A percentile compares a stretch with the other conserved stretches of the same genome.
phyloP scores from a whole-genome alignment of 2,329 filamentous ascomycete species.

The Verticillium dahliae region DNA sequence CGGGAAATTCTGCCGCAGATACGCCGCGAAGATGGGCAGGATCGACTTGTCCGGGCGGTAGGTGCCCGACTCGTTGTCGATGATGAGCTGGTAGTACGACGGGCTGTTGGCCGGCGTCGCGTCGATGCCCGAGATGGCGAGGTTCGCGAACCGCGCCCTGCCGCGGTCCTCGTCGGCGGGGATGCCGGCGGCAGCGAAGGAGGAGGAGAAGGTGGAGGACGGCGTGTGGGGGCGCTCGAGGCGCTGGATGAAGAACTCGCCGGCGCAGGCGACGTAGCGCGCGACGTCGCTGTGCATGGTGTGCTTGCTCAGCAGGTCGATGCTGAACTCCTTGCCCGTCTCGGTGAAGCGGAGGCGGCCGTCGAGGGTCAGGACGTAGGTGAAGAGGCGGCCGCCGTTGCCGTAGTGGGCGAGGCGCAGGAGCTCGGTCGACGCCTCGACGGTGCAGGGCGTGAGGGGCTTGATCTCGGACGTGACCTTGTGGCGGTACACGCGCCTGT shows the following conservation, averaged over 20 bases:
- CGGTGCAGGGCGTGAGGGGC: slow-evolving; percentile 55
- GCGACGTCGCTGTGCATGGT: slow-evolving; percentile 95
- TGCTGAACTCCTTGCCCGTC: slow-evolving; percentile 90
- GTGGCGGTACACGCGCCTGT: slow-evolving; percentile 83
- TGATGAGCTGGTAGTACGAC: slow-evolving; percentile 71
- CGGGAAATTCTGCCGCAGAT: slow-evolving; percentile 67
- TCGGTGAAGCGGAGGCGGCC: slow-evolving; percentile 86
- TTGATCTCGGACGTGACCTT: slow-evolving; percentile 44
- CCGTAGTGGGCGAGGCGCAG: slow-evolving; percentile 82
- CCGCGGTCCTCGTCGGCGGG: slow-evolving; percentile 16
- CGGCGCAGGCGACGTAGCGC: slow-evolving; percentile 84
- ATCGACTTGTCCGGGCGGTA: slow-evolving; percentile 79
- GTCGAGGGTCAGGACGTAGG: slow-evolving; percentile 86
- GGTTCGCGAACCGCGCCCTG: not conserved
- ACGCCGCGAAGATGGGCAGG: slow-evolving; percentile 64
- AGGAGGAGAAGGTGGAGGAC: not conserved
- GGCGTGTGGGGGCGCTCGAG: slow-evolving; percentile 36
- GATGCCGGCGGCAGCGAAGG: too few species aligned
- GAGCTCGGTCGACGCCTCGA: slow-evolving; percentile 73
- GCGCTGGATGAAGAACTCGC: slow-evolving; percentile 85
- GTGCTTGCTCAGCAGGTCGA: slow-evolving; percentile 89
- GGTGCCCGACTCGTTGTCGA: slow-evolving; percentile 93
- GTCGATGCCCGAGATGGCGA: slow-evolving; percentile 4
- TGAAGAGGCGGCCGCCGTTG: slow-evolving; percentile 80
- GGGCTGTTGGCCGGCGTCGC: slow-evolving; percentile 30